These are phyloP conservation scores for Lagenaria siceraria DNA, from an alignment of 306 rosid species.

Conservation along the genomic window DNA sequence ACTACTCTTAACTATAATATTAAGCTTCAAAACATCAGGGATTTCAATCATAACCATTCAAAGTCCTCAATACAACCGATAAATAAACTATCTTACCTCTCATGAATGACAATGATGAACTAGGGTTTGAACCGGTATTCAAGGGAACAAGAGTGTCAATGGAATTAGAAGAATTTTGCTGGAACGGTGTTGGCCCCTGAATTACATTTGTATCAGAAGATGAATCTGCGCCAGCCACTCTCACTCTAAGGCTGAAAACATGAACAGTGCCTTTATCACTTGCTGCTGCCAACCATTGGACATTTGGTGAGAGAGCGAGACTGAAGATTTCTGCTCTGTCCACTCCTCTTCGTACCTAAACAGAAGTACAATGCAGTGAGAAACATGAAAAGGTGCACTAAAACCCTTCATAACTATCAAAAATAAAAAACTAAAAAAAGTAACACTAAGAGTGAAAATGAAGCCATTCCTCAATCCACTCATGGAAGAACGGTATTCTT, in stretches of 20 bases:
- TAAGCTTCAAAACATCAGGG: neutral
- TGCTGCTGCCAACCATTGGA: slow-evolving; percentile 89
- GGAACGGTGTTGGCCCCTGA: slow-evolving; percentile 43
- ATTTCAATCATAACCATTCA: neutral
- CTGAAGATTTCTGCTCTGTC: slow-evolving; percentile 86
- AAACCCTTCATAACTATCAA: neutral
- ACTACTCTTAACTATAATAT: neutral
- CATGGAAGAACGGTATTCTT: neutral
- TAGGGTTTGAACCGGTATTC: slow-evolving; percentile 65
- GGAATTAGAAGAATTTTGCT: slow-evolving; percentile 68
- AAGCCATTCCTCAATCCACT: neutral
- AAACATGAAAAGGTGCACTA: neutral
- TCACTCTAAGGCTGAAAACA: slow-evolving; percentile 75
- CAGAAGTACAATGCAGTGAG: neutral
- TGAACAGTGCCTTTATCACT: slow-evolving; percentile 95
- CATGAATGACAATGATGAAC: slow-evolving; percentile 85
- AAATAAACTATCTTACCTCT: slow-evolving; percentile 42
- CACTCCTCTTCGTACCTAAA: slow-evolving; percentile 85
- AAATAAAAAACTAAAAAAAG: neutral
- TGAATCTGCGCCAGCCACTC: slow-evolving; percentile 56
- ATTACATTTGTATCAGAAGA: slow-evolving; percentile 22
- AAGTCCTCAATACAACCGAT: neutral
- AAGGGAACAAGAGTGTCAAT: slow-evolving; percentile 63
- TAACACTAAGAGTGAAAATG: slow-evolving; percentile 2
- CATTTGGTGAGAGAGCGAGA: slow-evolving; percentile 71